Evolutionary conservation across 2,329 filamentous ascomycete species (phyloP), one percentile per base, ranked within the genome.

Genomic region (Neodidymelliopsis sp.): DNA sequence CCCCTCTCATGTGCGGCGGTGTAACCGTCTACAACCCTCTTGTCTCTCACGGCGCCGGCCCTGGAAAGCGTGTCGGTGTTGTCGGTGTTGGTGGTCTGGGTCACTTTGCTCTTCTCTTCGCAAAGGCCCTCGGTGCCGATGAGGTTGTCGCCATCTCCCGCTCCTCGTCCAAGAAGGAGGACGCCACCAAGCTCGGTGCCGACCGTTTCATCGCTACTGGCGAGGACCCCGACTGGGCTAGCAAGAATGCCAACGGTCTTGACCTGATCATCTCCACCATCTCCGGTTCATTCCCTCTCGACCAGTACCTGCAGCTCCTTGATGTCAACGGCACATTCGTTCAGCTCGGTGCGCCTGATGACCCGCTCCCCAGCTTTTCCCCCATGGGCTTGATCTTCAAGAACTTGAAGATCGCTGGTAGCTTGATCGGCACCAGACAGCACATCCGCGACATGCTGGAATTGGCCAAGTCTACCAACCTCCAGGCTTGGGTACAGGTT

Each of bases 1-100:
- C 89, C 1, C 89, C 88, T 4, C 90, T 92, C 85, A 81, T 94
- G 62, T 95, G 90, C 72, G 90, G 89, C 25, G 90, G 91, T 56
- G 79, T 94, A 53, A 94, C 90, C 1, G 84, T 85, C 30, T 95
- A 87, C 77, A 87, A 83, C 54, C 90, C 91, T 1, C 79, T 95
- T 6, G 84, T 88, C 40, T 81, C 89, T 19, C 86, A 91, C 62
- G 88, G 88, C n/a, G 81, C 82, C 42, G 88, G 88, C 0, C 88
- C 88, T 1, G 90, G 90, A 52, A 90, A 89, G 77, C 89, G 89
- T 73, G 84, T 91, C 12, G 88, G 82, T 38, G 82, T 91, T 44
- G 83, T 91, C 4, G 89, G 89, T 49, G 77, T 90, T 8, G 89
- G 89, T 16, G 88, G 89, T 1, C 74, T 91, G 0, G 88, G 88